These are phyloP conservation scores for Amborella trichopoda DNA, from an alignment of 164 flowering plant genomes.

Conservation along the genomic window DNA sequence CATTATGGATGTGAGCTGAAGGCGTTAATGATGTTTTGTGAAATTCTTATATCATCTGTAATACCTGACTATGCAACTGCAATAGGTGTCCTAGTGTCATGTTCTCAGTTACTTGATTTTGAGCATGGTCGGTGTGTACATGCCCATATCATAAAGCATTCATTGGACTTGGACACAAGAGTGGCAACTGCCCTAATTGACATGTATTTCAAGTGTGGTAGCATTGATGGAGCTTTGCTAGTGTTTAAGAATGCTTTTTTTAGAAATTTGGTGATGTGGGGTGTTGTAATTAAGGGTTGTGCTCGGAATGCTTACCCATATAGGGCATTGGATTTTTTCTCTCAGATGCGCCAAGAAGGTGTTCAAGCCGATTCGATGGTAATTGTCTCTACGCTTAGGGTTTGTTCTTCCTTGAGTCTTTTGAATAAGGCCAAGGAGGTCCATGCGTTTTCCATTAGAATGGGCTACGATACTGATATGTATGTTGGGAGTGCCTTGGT, in stretches of 20 bases:
- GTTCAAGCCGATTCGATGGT: constrained; percentile 21
- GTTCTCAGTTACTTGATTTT: constrained; percentile 18
- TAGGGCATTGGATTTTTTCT: constrained; percentile 21
- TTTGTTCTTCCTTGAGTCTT: constrained; percentile 25
- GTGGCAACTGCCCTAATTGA: constrained; percentile 28
- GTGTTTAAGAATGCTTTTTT: constrained; percentile 9
- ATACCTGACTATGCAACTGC: constrained; percentile 28
- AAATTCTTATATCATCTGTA: constrained; percentile 21
- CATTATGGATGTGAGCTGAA: constrained; percentile 14
- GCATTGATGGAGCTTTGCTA: constrained; percentile 7
- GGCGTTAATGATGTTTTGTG: constrained; percentile 17
- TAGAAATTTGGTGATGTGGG: constrained; percentile 19
- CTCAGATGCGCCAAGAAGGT: constrained; percentile 7
- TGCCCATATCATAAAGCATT: constrained; percentile 8
- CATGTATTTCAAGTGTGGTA: constrained; percentile 35
- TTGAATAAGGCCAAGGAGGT: constrained; percentile 17
- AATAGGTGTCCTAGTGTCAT: constrained; percentile 21
- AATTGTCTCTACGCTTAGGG: constrained; percentile 33
- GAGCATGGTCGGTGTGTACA: constrained; percentile 22
- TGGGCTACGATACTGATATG: constrained; percentile 18
- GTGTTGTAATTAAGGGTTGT: constrained; percentile 22
- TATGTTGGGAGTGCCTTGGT: constrained; percentile 34
- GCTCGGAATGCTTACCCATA: constrained; percentile 12
- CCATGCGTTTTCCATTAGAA: constrained; percentile 32
- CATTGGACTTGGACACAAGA: constrained; percentile 10